Conservation (phyloP, 148 eudicot genomes). For the Pouteria glomerata region DNA sequence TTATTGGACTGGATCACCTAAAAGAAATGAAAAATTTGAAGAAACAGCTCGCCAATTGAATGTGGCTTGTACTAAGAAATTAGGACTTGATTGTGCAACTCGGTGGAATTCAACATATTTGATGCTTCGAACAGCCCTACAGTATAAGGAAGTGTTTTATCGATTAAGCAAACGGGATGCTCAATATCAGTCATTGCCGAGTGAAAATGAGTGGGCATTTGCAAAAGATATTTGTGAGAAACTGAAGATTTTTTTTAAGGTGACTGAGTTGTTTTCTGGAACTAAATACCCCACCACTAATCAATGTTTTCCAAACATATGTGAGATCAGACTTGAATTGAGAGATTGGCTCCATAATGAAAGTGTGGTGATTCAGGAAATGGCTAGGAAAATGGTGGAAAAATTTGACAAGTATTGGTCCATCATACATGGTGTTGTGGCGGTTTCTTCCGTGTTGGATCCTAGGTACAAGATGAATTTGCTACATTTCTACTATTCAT, state of each 20-base stretch:
- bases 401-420: neutral
- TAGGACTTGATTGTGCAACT: constrained; percentile 8
- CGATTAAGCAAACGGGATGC: neutral
- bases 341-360: neutral
- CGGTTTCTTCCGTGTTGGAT: neutral
- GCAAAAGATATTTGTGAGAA: too few relatives aligned
- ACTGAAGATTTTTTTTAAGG: constrained; percentile 10
- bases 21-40: too few relatives aligned
- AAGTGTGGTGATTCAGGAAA: neutral
- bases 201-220: constrained; percentile 15
- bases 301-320: neutral
- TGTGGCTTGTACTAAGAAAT: neutral
- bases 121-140: constrained; percentile 20
- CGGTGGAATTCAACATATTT: constrained; percentile 26
- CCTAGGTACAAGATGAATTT: neutral
- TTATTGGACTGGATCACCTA: too few relatives aligned
- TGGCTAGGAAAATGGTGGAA: neutral
- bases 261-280: constrained; percentile 5
- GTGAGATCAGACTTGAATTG: neutral
- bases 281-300: neutral
- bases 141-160: constrained; percentile 13
- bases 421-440: neutral
- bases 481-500: neutral
- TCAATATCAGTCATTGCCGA: neutral
- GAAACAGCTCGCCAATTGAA: too few relatives aligned